Evolutionary conservation across 192 early-diverging fungal genomes (phyloP), one percentile per base, ranked within the genome.

Genomic region (Backusella liffmaniae): DNA sequence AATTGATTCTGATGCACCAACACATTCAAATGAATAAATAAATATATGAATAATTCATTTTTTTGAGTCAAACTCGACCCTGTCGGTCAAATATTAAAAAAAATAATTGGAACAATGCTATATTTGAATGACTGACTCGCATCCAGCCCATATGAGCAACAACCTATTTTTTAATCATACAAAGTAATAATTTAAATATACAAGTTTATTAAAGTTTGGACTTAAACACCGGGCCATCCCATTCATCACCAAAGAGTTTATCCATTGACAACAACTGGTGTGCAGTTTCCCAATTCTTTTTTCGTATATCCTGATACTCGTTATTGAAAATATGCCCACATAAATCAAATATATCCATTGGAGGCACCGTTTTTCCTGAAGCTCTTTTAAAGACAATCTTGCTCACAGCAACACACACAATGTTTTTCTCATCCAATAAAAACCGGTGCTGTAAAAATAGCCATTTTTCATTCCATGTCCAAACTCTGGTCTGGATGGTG

Each of bases 381-480:
- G 42, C 21, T 13, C 42, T 69, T 32, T 80, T 80, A 30, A 76
- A 80, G 5, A 80, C 79, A 21, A 80, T 34, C 15, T 75, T 80
- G 44, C 62, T 68, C 1, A 80, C 35, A 15, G 79, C 79, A 32
- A 66, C 53, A 44, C 79, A 76, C 7, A 51, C 51, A 4, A 76
- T 53, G 26, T 62, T 26, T 0, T 62, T 26, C 2, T n/a, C 79
- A 21, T 36, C 26, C 3, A 68, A 49, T 5, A 80, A 49, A 71
- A 80, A 80, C 8, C 85, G 77, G 32, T 81, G 81, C 34, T 85
- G 72, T 29, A 86, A 73, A n/a, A 82, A 76, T 30, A 86, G 75
- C 87, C 87, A 88, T 67, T 88, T 88, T n/a, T 85, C 78, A n/a
- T 85, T 79, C 87, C 87, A 88, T n/a, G 83, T 80, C 70, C 83